Evolutionary conservation across 768 basidiomycete species (phyloP).

Genomic region (Russula olivacea): DNA sequence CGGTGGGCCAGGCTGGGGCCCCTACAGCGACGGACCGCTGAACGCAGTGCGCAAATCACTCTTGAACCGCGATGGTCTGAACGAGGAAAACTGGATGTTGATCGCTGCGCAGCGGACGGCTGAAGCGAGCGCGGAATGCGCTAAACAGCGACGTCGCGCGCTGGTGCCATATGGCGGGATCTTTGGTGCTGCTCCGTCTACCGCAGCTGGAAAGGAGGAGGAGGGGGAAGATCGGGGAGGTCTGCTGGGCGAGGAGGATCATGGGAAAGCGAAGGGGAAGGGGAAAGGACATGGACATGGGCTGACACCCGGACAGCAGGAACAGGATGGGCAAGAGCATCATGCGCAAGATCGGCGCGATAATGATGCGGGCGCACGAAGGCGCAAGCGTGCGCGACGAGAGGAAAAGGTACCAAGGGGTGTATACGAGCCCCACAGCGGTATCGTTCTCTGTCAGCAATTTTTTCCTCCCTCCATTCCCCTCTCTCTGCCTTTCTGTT

Average conservation of each 20-base stretch:
- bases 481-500: neutral
- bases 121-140: constrained; percentile 61
- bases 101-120: constrained; percentile 62
- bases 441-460: constrained; percentile 62
- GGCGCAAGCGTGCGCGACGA: constrained; percentile 21
- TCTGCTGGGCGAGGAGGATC: constrained; percentile 16
- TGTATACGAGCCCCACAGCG: constrained; percentile 78
- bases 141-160: constrained; percentile 49
- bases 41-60: constrained; percentile 79
- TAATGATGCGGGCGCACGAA: constrained; percentile 20
- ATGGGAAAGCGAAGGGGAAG: constrained; percentile 29
- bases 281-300: constrained; percentile 8
- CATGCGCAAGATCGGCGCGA: constrained; percentile 29
- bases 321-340: neutral
- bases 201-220: constrained; percentile 27
- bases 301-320: neutral
- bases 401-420: constrained; percentile 47
- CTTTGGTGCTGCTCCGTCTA: constrained; percentile 29
- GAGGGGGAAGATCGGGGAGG: constrained; percentile 25
- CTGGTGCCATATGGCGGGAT: constrained; percentile 48
- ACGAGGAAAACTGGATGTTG: constrained; percentile 90
- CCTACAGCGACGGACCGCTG: constrained; percentile 82
- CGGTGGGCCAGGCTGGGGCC: constrained; percentile 75
- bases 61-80: constrained; percentile 72
- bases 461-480: constrained; percentile 16